Conservation (phyloP, 371 early-diverging fungal genomes). For the Mortierella sp. region DNA sequence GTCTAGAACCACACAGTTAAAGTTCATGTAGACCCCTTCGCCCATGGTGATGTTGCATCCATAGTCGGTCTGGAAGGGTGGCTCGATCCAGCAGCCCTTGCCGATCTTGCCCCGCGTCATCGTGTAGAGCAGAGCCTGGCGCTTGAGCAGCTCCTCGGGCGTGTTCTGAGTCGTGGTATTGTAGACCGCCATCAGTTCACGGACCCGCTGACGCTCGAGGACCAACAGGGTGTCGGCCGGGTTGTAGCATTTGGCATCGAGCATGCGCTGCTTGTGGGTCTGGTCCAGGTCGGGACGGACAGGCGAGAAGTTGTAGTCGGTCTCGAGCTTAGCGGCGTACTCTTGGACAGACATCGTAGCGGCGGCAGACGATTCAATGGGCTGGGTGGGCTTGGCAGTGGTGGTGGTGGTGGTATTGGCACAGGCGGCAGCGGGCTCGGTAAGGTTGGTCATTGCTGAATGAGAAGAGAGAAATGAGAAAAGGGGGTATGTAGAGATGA, state of each 20-base stretch:
- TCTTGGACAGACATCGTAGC: constrained; percentile 34
- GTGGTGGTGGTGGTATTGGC: not conserved
- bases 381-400: constrained; percentile 10
- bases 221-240: constrained; percentile 70
- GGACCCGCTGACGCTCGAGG: constrained; percentile 61
- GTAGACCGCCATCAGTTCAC: constrained; percentile 59
- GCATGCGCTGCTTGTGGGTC: constrained; percentile 51
- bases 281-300: constrained; percentile 33
- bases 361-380: not conserved
- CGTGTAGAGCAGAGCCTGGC: constrained; percentile 58
- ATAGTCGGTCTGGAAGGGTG: constrained; percentile 78
- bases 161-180: constrained; percentile 57
- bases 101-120: constrained; percentile 69
- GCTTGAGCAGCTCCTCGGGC: constrained; percentile 43
- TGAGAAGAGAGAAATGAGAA: not conserved
- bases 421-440: not conserved
- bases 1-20: constrained; percentile 78
- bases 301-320: constrained; percentile 30
- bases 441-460: constrained; percentile 1
- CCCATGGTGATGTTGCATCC: constrained; percentile 82
- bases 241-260: constrained; percentile 76
- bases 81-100: constrained; percentile 67
- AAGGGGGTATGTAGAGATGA: not conserved
- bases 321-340: constrained; percentile 41
- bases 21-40: constrained; percentile 75